These are phyloP conservation scores for Phlebiopsis flavidoalba DNA, from an alignment of 768 basidiomycete genomes.

Conservation along the genomic window DNA sequence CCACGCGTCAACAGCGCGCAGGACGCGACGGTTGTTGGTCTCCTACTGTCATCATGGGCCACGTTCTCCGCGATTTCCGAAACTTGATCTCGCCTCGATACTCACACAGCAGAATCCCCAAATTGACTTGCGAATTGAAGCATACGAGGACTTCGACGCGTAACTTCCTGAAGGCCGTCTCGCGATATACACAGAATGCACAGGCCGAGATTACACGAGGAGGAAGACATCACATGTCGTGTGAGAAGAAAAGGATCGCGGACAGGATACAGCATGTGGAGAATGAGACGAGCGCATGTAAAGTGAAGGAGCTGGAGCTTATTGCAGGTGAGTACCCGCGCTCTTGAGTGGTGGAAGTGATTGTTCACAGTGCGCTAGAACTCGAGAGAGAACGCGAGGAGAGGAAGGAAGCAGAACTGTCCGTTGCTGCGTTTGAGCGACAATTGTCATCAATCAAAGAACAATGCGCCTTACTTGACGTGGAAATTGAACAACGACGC, in stretches of 20 bases:
- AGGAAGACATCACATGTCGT: conserved; percentile 50
- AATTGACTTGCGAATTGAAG: conserved; percentile 58
- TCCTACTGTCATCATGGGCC: conserved; percentile 1
- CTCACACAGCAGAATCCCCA: conserved; percentile 49
- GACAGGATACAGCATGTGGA: conserved; percentile 65
- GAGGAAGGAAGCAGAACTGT: conserved; percentile 61
- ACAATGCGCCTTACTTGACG: conserved; percentile 50
- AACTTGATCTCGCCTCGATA: conserved; percentile 56
- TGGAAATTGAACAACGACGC: conserved; percentile 71
- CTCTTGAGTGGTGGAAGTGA: not conserved
- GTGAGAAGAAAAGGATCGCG: conserved; percentile 52
- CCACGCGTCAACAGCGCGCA: not conserved
- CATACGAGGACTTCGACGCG: conserved; percentile 62
- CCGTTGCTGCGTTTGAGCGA: conserved; percentile 54
- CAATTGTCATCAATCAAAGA: conserved; percentile 64
- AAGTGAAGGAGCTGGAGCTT: conserved; percentile 74
- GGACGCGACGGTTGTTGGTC: not conserved
- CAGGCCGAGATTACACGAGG: conserved; percentile 66
- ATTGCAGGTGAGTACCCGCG: conserved; percentile 54
- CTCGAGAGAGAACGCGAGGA: conserved; percentile 70
- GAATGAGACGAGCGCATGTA: conserved; percentile 68
- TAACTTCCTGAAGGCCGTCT: conserved; percentile 69
- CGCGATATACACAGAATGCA: conserved; percentile 67
- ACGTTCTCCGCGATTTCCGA: conserved; percentile 32
- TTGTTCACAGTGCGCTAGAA: conserved; percentile 31